Evolutionary conservation across 371 early-diverging fungal species (phyloP).

Genomic region (Gilbertella persicaria): DNA sequence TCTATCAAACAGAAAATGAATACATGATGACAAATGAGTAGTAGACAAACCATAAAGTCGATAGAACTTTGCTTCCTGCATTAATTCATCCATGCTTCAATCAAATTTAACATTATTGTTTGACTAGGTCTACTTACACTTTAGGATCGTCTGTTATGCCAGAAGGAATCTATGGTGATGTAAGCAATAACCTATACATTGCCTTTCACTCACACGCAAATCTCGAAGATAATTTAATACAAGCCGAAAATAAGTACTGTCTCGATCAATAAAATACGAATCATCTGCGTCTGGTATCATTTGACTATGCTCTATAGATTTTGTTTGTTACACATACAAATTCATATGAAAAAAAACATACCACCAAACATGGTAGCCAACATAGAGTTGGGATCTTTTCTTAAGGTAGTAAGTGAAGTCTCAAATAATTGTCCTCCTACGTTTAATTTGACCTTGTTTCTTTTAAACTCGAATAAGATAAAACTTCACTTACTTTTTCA

Average conservation of each 20-base stretch:
- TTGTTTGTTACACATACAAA: background rate
- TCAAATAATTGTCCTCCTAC: conserved; percentile 44
- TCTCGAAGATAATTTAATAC: conserved; percentile 47
- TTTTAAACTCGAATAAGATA: background rate
- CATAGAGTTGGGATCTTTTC: conserved; percentile 40
- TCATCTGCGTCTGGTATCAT: conserved; percentile 35
- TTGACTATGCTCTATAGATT: conserved; percentile 3
- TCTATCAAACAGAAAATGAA: background rate
- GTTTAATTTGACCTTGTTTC: conserved; percentile 39
- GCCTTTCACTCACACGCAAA: conserved; percentile 23
- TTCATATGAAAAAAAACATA: conserved; percentile 1
- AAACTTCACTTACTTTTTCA: conserved; percentile 25
- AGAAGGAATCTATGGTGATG: conserved; percentile 31
- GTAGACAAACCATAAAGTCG: conserved; percentile 24
- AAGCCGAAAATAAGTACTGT: conserved; percentile 42
- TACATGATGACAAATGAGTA: background rate
- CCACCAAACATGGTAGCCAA: conserved; percentile 40
- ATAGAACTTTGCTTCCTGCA: conserved; percentile 46
- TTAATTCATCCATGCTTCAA: conserved; percentile 44
- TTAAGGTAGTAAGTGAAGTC: conserved; percentile 40
- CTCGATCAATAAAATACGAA: conserved; percentile 50
- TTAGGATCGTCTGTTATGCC: conserved; percentile 34
- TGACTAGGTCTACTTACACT: conserved; percentile 18
- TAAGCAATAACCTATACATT: background rate
- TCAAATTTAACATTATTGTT: background rate